Evolutionary conservation across 257 asterid species (phyloP), one percentile per base, ranked within the genome.

Genomic region (Nicotiana otophora): DNA sequence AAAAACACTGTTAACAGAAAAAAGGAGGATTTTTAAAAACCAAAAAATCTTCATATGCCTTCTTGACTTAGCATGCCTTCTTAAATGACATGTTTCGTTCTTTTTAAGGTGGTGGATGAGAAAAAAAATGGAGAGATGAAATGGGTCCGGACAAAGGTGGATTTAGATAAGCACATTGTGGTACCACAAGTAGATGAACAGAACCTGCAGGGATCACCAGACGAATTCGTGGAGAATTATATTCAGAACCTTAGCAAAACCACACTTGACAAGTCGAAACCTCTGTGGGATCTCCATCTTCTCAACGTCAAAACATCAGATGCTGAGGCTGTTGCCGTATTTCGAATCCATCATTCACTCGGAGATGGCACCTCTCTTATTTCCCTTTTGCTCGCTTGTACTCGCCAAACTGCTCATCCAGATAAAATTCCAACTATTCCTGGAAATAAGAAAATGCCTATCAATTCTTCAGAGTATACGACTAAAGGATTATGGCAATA

Each of bases 251-350:
- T 88, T 34, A 88, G 82, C 39, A 88, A 70, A 48, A 63, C 88
- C 15, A 65, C 69, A 28, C 82, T 88, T 16, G 87, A 88, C 81
- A 80, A 28, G 10, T 85, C 90, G 7, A 85, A 80, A 64, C 90
- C 90, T 19, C 60, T 88, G 7, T 88, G 90, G 90, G 90, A 88
- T 1, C 84, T 88, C 70, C 90, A 88, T 77, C 63, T 88, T 72
- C 87, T 88, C 10, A 75, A 83, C 28, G n/a, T 88, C 5, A 76
- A 82, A 55, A 82, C 87, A 10, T 60, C 86, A 0, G 81, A 82
- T 17, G 30, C 82, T 10, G 82, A 60, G 23, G 81, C 81, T 4
- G 17, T 82, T 7, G 87, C 64, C 6, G n/a, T 88, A 4, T 75
- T 88, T 11, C 81, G 89, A 0, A 72, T 88, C 42, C 90, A 88